Evolutionary conservation across 208 protist species (phyloP), one percentile per base, ranked within the genome.

Genomic region (Trypanosoma mega): DNA sequence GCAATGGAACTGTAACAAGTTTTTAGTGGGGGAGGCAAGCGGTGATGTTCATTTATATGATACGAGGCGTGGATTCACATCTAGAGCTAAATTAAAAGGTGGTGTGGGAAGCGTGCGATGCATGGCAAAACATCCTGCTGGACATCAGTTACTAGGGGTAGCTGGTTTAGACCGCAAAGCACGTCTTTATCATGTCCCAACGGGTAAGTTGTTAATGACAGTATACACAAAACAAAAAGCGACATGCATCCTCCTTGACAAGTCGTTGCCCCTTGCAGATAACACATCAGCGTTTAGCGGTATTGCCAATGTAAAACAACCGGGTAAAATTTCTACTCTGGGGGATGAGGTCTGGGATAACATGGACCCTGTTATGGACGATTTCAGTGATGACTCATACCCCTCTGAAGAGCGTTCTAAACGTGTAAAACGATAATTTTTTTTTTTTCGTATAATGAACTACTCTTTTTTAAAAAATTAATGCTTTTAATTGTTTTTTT

Each of bases 1-100:
- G 26, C 86, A 93, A 67, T 93, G 86, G 82, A 93, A 93, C 46
- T 72, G 78, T 23, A 93, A 93, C 63, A 93, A 93, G 44, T 93
- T 90, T 71, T 55, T 93, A 8, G 86, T 93, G 62, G 86, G 86
- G 16, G 82, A 93, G 37, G 79, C 86, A 27, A 90, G 82, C 52
- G 86, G 86, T 16, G 86, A 93, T 67, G 71, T 93, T 37, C 86
- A 93, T 62, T 59, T 93, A 33, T 93, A 93, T 60, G 86, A 93
- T 49, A 93, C 86, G 1, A 74, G 86, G 8, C 73, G 86, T 29
- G 86, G 86, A n/a, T 93, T 93, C 73, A 74, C 74, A 12, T 93
- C 86, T 3, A 68, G 86, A 8, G 86, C 86, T 0, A 93, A 93
- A 27, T 75, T 93, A 11, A 70, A 80, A 36, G 86, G 86, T 45